Evolutionary conservation across 1,284 basidiomycete genomes (phyloP), one percentile per base, ranked within the genome.

Genomic region (Fomitopsis schrenkii): DNA sequence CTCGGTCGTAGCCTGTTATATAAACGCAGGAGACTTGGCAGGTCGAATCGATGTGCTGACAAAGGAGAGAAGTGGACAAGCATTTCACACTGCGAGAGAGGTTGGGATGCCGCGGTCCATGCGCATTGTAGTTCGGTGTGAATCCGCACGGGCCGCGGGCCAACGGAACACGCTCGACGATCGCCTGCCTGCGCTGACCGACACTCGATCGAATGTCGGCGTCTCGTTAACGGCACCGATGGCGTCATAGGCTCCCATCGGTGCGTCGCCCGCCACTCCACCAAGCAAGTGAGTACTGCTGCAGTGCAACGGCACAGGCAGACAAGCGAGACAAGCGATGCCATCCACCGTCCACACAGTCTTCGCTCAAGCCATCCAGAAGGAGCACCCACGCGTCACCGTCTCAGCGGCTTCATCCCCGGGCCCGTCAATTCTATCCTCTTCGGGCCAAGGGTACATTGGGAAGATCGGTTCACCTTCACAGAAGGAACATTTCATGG

Each of bases 401-500:
- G 84, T 87, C 65, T 74, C 71, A 64, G 71, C 70, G 12, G 79
- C 79, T n/a, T 65, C 48, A n/a, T 73, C 78, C 5, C 83, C 22
- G 22, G 22, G 22, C 22, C 22, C 86, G 4, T 74, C 75, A 61
- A 70, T 88, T 28, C 72, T 67, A n/a, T 87, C 89, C 9, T 85
- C 88, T 0, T 77, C 78, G 3, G 87, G 87, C 5, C 77, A 75
- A 46, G 68, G 67, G 15, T 91, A 88, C 71, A 90, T 81, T 64
- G 84, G 79, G 53, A 92, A 92, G 69, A 59, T 78, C 9, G 88
- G 88, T 5, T 72, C 74, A 8, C 50, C 73, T 5, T 64, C 63
- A 15, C 87, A 90, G 62, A 70, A 60, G 55, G 88, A 88, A 62
- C 92, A 94, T 67, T 89, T 84, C 66, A 67, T 74, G 0, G 91